These are phyloP conservation scores for Persicaria maculosa DNA, from an alignment of 148 eudicot species.

Conservation along the genomic window DNA sequence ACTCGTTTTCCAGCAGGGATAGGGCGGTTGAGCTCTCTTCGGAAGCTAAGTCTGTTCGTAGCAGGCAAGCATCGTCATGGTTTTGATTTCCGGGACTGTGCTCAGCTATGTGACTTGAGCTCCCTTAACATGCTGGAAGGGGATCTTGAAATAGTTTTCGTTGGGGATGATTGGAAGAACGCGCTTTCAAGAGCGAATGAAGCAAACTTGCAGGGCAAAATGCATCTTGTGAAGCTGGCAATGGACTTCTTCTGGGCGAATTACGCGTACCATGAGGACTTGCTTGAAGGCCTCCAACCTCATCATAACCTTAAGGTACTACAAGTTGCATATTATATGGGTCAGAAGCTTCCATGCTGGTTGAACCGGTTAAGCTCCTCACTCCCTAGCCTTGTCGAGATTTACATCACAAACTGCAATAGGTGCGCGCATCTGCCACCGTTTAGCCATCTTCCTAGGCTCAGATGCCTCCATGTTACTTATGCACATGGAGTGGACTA, in stretches of 20 bases:
- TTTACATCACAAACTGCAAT: not conserved
- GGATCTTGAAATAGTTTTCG: not conserved
- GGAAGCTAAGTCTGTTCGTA: conserved; percentile 2
- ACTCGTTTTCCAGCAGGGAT: conserved; percentile 14
- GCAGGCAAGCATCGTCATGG: not conserved
- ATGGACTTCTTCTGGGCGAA: conserved; percentile 3
- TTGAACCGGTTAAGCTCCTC: not conserved
- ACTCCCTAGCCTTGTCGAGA: not conserved
- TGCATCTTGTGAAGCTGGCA: not conserved
- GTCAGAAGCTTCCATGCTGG: conserved; percentile 2
- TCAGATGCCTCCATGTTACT: not conserved
- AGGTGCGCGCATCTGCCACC: not conserved
- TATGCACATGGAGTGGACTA: not conserved
- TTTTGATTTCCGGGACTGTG: not conserved
- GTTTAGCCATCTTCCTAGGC: not conserved
- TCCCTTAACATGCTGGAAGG: conserved; percentile 4
- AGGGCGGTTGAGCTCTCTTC: conserved; percentile 11
- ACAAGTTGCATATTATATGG: not conserved
- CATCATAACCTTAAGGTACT: not conserved
- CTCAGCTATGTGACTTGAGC: not conserved
- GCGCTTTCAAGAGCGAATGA: not conserved
- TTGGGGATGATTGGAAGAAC: not conserved
- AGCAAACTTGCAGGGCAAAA: not conserved
- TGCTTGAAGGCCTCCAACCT: not conserved
- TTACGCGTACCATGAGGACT: not conserved